Base-by-base conservation (phyloP, 805 yeast species). In the Yarrowia yakushimensis region DNA sequence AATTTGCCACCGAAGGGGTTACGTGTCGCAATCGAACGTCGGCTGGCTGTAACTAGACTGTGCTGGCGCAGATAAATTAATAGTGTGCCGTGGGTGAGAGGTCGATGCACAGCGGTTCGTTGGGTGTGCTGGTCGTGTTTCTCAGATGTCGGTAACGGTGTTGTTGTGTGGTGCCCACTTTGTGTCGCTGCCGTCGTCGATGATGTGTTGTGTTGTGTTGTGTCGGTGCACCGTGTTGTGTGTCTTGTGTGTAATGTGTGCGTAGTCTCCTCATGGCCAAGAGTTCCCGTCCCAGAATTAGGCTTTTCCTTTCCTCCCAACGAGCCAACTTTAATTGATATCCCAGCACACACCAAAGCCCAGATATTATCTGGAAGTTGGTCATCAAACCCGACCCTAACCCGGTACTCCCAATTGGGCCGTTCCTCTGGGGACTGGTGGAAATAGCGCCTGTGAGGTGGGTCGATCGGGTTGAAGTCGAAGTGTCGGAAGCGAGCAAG, bases 1-100 rank as follows among this genome's bases (percentile, higher is more conserved):
- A 52, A 52, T 52, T 52, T 52, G 59, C 59, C 59, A 52, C 59
- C 59, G 23, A 46, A 46, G 54, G 41, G 57, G 57, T 48, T 48
- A 48, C 57, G 59, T 36, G 59, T 52, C 43, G 39, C n/a, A 36
- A 36, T 18, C 41, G 37, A 33, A n/a, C 5, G 48, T 27, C 33
- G 20, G 34, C 12, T 15, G 23, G 33, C 23, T 10, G 17, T 17
- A 36, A 36, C 41, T 10, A 10, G 41, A 13, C 22, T 36, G 46
- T 39, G 31, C 1, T 23, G 30, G 52, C 52, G 52, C 52, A 45
- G 30, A 30, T 45, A 45, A 45, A 45, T 30, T 45, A 45, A 45
- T 45, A 28, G 25, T 45, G 17, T 34, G 50, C 50, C 50, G 33
- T n/a, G n/a, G 45, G 13, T 42, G 46, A 41, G 20, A n/a, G 15